Evolutionary conservation across 768 basidiomycete species (phyloP).

Genomic region (Naematelia encephala): DNA sequence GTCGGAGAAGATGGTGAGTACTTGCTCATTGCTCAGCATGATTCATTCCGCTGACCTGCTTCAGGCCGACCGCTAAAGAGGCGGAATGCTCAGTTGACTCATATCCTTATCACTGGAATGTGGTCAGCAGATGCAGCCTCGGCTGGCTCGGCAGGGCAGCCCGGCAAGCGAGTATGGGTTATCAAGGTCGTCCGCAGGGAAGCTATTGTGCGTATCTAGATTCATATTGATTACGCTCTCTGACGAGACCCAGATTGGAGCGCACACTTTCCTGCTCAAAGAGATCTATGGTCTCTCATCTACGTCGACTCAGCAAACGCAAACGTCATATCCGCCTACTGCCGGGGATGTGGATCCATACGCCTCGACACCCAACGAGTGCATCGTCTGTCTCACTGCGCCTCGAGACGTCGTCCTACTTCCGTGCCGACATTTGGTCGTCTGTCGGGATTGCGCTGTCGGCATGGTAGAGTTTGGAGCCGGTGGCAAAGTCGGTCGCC

Average conservation of each 20-base stretch:
- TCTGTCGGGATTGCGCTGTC: slow-evolving; percentile 89
- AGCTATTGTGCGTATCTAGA: slow-evolving; percentile 57
- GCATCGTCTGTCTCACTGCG: slow-evolving; percentile 82
- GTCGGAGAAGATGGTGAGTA: slow-evolving; percentile 71
- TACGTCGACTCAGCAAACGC: slow-evolving; percentile 47
- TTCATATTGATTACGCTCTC: neutral
- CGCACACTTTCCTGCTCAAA: slow-evolving; percentile 89
- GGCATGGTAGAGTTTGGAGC: slow-evolving; percentile 98
- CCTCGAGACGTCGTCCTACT: slow-evolving; percentile 88
- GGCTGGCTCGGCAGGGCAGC: slow-evolving; percentile 12
- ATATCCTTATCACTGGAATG: slow-evolving; percentile 75
- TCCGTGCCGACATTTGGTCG: slow-evolving; percentile 89
- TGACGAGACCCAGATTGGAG: slow-evolving; percentile 72
- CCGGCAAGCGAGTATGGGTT: slow-evolving; percentile 71
- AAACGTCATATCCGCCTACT: slow-evolving; percentile 40
- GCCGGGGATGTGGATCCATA: slow-evolving; percentile 59
- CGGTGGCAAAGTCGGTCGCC: slow-evolving; percentile 66
- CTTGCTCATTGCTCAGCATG: neutral
- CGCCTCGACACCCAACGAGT: slow-evolving; percentile 59
- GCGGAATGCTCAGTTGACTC: slow-evolving; percentile 82
- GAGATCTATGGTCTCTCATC: slow-evolving; percentile 90
- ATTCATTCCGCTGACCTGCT: slow-evolving; percentile 2
- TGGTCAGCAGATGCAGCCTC: slow-evolving; percentile 31
- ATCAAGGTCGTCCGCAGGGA: slow-evolving; percentile 90
- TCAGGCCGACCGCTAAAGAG: slow-evolving; percentile 56